Base-by-base conservation (phyloP, 805 yeast genomes). In the Yarrowia sp. region DNA sequence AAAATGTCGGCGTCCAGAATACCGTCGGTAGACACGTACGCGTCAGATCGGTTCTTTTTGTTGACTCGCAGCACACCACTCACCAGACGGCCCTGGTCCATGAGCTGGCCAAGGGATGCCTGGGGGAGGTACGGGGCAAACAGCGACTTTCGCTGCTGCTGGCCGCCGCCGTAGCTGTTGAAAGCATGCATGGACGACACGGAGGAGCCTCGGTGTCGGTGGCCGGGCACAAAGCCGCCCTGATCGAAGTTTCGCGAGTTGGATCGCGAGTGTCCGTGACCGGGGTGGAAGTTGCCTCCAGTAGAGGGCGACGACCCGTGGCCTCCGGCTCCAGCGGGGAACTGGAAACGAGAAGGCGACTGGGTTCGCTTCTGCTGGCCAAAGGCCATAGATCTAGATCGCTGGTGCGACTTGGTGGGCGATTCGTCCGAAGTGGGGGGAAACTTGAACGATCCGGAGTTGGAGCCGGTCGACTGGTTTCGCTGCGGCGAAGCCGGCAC, bases 71-170 rank as follows among this genome's bases (percentile, higher is more conserved):
- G 80, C 28, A 88, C 88, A 70, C 99, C 99, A 3, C 96, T 87
- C 8, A 95, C 98, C 62, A 95, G 80, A 68, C 92, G 84, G 21
- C 98, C 98, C 68, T 93, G 97, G 68, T 85, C 84, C 49, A 95
- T 87, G 66, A 95, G 80, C 26, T 87, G 96, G 1, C 98, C 98
- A 54, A 95, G 84, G 2, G 96, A 86, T 3, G 92, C 88, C 73
- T 95, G 99, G 4, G 98, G 97, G 62, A 95, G 81, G 73, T 95
- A 95, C 6, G 99, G 99, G 16, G 98, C 96, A 79, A 95, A 95
- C 61, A 95, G 81, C 0, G 97, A 89, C 67, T 78, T 79, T 41
- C 82, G 74, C 63, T 76, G 76, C 65, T 68, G 68, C 48, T 70
- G 73, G 64, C 74, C 77, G 26, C 81, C 79, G 19, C 67, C 68